These are phyloP conservation scores for Oryza meridionalis DNA, from an alignment of 176 grass and related monocot species.

Conservation along the genomic window DNA sequence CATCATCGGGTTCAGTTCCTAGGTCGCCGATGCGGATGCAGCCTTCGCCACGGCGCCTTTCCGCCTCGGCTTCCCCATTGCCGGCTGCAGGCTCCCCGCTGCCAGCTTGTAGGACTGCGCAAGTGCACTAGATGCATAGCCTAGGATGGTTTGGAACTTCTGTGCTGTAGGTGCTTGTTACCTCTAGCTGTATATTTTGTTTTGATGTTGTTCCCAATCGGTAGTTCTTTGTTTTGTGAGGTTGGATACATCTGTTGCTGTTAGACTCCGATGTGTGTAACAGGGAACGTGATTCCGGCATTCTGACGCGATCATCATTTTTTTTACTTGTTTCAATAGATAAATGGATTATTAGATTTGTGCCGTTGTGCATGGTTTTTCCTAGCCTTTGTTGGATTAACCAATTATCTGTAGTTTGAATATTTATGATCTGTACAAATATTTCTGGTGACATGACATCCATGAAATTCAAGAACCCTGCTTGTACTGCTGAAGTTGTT, in stretches of 20 bases:
- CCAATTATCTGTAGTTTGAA: background rate
- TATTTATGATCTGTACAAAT: background rate
- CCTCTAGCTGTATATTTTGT: conserved; percentile 44
- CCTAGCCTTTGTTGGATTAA: background rate
- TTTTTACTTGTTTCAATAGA: conserved; percentile 10
- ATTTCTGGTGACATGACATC: background rate
- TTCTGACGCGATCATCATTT: conserved; percentile 17
- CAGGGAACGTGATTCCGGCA: background rate
- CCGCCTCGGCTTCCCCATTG: conserved; percentile 27
- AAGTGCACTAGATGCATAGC: conserved; percentile 35
- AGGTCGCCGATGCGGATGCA: conserved; percentile 48
- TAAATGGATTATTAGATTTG: background rate
- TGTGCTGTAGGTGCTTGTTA: conserved; percentile 34
- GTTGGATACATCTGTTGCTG: background rate
- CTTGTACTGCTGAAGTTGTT: background rate
- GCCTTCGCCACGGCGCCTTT: conserved; percentile 40
- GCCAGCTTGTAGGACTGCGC: conserved; percentile 29
- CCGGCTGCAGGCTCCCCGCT: conserved; percentile 38
- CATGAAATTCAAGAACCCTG: background rate
- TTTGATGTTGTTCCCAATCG: background rate
- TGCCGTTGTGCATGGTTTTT: background rate
- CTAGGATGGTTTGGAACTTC: background rate
- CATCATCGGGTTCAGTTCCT: conserved; percentile 31
- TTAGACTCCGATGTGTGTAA: background rate
- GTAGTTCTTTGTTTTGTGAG: conserved; percentile 12